Evolutionary conservation across 805 yeast genomes (phyloP).

Genomic region (Yarrowia yakushimensis): DNA sequence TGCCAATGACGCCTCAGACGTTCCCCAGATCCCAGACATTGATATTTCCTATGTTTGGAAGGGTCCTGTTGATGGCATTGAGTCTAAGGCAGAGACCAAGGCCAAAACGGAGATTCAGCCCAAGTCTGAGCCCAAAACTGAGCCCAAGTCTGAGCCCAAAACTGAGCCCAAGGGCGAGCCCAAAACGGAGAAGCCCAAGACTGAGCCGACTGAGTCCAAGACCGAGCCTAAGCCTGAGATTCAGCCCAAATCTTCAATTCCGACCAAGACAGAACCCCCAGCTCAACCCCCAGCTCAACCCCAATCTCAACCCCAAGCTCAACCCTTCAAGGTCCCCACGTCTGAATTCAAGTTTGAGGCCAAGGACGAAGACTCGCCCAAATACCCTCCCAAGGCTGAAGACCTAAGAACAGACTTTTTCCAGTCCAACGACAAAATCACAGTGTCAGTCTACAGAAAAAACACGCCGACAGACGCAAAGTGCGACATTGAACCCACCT

Average conservation of each 20-base stretch:
- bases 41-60: slow-evolving; percentile 17
- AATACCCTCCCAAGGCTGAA: too few species aligned
- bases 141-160: not conserved
- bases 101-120: not conserved
- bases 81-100: not conserved
- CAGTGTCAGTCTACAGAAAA: slow-evolving; percentile 68
- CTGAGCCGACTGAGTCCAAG: not conserved
- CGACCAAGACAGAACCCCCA: too few species aligned
- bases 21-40: not conserved
- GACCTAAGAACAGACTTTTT: slow-evolving; percentile 53
- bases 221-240: not conserved
- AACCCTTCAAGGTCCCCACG: not conserved
- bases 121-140: not conserved
- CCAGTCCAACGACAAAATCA: slow-evolving; percentile 57
- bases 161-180: not conserved
- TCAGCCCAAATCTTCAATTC: not conserved
- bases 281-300: too few species aligned
- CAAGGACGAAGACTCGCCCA: too few species aligned
- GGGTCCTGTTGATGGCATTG: not conserved
- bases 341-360: slow-evolving; percentile 6
- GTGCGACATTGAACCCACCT: slow-evolving; percentile 40
- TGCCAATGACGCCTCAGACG: not conserved
- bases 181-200: not conserved
- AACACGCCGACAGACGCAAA: slow-evolving; percentile 49
- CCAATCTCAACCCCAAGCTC: too few species aligned